Percentiles rank a stretch among this genome's conserved stretches.
phyloP scores from a whole-genome alignment of 139 green algal genomes.

The Asterochloris sp. region DNA sequence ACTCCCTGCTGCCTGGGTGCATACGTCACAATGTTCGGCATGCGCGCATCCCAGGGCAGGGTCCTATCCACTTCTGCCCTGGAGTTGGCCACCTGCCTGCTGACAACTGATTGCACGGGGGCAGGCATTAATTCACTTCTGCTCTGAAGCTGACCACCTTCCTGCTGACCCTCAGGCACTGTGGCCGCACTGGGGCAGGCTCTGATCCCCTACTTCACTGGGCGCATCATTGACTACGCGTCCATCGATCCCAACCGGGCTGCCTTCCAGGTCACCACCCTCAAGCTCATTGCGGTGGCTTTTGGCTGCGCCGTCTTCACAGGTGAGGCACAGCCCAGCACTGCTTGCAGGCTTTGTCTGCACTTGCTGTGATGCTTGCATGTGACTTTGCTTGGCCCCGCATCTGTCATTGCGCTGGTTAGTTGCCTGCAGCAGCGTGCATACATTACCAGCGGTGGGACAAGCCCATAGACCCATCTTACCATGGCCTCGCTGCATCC shows the following conservation, averaged over 20 bases:
- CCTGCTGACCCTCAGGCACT: constrained; percentile 44
- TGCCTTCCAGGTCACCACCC: constrained; percentile 47
- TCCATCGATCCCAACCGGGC: constrained; percentile 58
- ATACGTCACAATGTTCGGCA: too few relatives aligned
- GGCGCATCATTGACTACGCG: constrained; percentile 76
- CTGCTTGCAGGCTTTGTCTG: too few relatives aligned
- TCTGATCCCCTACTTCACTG: constrained; percentile 73
- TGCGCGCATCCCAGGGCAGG: too few relatives aligned
- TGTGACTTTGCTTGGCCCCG: background rate
- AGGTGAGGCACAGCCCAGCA: constrained; percentile 20
- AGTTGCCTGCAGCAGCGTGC: background rate
- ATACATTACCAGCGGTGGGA: background rate
- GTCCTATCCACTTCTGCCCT: too few relatives aligned
- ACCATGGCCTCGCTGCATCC: too few relatives aligned
- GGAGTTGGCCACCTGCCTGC: constrained; percentile 33
- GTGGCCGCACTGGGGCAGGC: constrained; percentile 59
- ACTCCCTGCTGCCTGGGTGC: too few relatives aligned
- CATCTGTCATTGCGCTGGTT: background rate
- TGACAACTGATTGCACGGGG: too few relatives aligned
- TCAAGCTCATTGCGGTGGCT: constrained; percentile 56
- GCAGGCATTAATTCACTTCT: too few relatives aligned
- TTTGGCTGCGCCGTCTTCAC: constrained; percentile 65
- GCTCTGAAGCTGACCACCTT: constrained; percentile 31
- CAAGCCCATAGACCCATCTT: too few relatives aligned
- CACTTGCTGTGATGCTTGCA: too few relatives aligned